A percentile compares a stretch with the other conserved stretches of the same genome.
Conservation (phyloP, 768 basidiomycete genomes). For the Gautieria morchelliformis region DNA sequence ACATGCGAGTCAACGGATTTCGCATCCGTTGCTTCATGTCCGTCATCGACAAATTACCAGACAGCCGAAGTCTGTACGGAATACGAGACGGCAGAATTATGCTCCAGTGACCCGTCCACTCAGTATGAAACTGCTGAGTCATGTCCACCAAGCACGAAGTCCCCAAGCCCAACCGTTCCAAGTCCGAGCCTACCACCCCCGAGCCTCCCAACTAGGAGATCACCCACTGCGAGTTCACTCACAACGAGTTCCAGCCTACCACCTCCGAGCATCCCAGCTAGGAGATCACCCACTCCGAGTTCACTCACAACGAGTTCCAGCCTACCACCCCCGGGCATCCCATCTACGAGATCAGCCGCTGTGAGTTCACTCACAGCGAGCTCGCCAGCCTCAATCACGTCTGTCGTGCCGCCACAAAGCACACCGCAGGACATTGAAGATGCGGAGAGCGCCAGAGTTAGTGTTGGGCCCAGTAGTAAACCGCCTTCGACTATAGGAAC, state of each 20-base stretch:
- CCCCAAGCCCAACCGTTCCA: background rate
- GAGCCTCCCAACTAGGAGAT: background rate
- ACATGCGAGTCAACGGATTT: slow-evolving; percentile 35
- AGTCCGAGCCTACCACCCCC: too few relatives aligned
- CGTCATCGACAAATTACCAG: slow-evolving; percentile 30
- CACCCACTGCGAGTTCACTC: background rate
- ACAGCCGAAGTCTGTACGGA: slow-evolving; percentile 32
- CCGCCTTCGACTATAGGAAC: slow-evolving; percentile 5
- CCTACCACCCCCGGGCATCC: background rate
- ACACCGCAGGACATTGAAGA: background rate
- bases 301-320: background rate
- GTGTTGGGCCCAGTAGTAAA: background rate
- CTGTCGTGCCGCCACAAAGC: background rate
- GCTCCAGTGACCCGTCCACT: slow-evolving; percentile 26
- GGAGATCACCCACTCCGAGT: background rate
- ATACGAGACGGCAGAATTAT: slow-evolving; percentile 9
- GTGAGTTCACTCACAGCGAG: background rate
- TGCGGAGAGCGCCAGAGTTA: background rate
- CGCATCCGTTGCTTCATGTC: slow-evolving; percentile 6
- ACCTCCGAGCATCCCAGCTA: background rate
- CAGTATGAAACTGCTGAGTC: slow-evolving; percentile 44
- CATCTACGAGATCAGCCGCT: background rate
- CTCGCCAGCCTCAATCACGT: background rate
- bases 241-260: background rate
- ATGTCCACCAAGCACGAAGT: slow-evolving; percentile 15